Percentiles rank a stretch among this genome's conserved stretches.
Evolutionary conservation across 495 filamentous ascomycete genomes (phyloP).

Genomic region (Podospora appendiculata): DNA sequence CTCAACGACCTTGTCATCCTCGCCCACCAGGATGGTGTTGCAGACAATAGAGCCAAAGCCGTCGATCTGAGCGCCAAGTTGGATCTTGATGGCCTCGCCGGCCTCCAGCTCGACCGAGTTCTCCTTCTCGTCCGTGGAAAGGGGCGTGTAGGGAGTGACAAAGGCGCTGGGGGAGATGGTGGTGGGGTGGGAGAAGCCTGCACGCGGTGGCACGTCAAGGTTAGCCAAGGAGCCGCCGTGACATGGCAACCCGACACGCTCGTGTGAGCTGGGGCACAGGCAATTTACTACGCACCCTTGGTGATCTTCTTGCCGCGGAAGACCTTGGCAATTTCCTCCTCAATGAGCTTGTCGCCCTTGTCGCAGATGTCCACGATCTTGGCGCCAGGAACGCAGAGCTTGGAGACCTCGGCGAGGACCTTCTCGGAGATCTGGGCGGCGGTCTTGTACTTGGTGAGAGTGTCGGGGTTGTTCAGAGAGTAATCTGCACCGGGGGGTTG

Average conservation of each 20-base stretch:
- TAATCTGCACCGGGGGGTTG: conserved; percentile 55
- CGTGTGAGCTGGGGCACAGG: too few species aligned
- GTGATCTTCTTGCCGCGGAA: conserved; percentile 95
- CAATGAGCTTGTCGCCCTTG: conserved; percentile 88
- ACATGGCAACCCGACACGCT: too few species aligned
- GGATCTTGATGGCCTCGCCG: conserved; percentile 87
- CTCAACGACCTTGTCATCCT: conserved; percentile 49
- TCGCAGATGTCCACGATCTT: conserved; percentile 92
- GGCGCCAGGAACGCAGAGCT: conserved; percentile 76
- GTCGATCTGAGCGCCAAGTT: conserved; percentile 95
- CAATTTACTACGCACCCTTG: conserved; percentile 55
- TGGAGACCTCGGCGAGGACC: conserved; percentile 76
- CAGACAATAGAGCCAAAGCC: conserved; percentile 95
- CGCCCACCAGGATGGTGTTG: conserved; percentile 73
- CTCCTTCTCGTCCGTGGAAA: conserved; percentile 78
- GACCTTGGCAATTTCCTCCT: conserved; percentile 89
- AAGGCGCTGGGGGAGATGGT: conserved; percentile 92
- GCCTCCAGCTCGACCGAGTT: conserved; percentile 69
- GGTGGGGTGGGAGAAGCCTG: conserved; percentile 86
- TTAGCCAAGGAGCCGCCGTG: too few species aligned
- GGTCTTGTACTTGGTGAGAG: conserved; percentile 97
- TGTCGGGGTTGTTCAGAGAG: conserved; percentile 91
- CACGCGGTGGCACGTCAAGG: too few species aligned
- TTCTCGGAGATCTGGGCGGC: conserved; percentile 91
- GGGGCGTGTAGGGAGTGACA: conserved; percentile 93